phyloP scores from a whole-genome alignment of 495 filamentous ascomycete species.

The Talaromyces wortmannii region DNA sequence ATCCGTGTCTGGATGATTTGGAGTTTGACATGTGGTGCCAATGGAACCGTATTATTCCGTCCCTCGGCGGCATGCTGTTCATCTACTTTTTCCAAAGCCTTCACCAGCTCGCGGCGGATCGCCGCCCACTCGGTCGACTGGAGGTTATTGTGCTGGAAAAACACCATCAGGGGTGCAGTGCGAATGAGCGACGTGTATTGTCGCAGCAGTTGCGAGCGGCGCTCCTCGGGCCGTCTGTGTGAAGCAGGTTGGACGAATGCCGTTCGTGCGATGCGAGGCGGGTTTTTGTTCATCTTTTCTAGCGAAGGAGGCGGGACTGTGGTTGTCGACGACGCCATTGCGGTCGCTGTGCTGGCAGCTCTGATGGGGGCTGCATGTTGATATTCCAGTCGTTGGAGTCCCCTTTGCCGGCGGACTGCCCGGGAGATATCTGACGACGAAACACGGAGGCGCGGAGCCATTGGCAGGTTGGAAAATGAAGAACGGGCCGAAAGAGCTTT shows the following conservation, averaged over 20 bases:
- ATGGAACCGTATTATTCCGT: constrained; percentile 21
- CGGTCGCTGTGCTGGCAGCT: constrained; percentile 26
- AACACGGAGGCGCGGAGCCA: constrained; percentile 42
- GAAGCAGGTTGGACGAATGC: constrained; percentile 82
- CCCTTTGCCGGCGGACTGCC: constrained; percentile 24
- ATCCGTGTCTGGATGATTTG: constrained; percentile 84
- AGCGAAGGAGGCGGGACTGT: constrained; percentile 43
- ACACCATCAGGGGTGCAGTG: constrained; percentile 77
- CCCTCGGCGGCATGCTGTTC: constrained; percentile 42
- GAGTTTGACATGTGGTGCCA: constrained; percentile 58
- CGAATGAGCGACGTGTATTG: constrained; percentile 90
- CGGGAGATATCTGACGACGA: constrained; percentile 16
- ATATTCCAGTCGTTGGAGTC: constrained; percentile 12
- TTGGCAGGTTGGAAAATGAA: constrained; percentile 15
- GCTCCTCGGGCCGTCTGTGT: constrained; percentile 73
- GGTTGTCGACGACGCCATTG: constrained; percentile 30
- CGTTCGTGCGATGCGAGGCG: constrained; percentile 16
- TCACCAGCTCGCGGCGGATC: constrained; percentile 72
- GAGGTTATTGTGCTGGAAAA: constrained; percentile 97
- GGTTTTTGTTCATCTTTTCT: constrained; percentile 39
- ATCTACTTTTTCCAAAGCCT: constrained; percentile 63
- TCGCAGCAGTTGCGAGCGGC: constrained; percentile 91
- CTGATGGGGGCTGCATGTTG: constrained; percentile 28
- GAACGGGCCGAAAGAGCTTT: constrained; percentile 8
- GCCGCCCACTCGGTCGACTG: constrained; percentile 80